phyloP scores from a whole-genome alignment of 2,329 filamentous ascomycete species.

The Monosporascus sp. region DNA sequence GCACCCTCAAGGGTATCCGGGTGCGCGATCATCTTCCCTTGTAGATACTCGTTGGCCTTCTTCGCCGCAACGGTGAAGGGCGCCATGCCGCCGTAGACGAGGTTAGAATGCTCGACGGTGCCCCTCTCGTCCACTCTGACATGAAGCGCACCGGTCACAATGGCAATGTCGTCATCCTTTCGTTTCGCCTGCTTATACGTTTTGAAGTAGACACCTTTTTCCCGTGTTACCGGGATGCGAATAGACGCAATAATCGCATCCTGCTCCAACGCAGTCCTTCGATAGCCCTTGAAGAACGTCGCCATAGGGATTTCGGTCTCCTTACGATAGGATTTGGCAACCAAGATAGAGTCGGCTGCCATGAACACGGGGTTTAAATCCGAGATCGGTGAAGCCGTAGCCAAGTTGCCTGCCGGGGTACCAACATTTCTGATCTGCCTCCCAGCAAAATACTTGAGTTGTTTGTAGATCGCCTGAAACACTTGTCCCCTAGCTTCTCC shows the following conservation, averaged over 20 bases:
- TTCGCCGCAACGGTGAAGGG: conserved; percentile 85
- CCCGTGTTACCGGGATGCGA: conserved; percentile 71
- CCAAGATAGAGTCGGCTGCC: conserved; percentile 73
- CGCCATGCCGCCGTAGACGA: conserved; percentile 95
- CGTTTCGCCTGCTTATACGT: conserved; percentile 96
- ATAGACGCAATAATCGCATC: conserved; percentile 84
- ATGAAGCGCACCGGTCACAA: conserved; percentile 83
- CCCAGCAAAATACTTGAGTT: conserved; percentile 91
- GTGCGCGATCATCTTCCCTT: conserved; percentile 75
- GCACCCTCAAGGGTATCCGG: conserved; percentile 79
- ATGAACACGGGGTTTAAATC: conserved; percentile 94
- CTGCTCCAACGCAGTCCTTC: conserved; percentile 72
- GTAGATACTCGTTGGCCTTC: conserved; percentile 66
- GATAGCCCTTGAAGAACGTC: conserved; percentile 88
- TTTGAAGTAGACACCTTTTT: conserved; percentile 76
- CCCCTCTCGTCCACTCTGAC: conserved; percentile 66
- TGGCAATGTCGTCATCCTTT: conserved; percentile 97
- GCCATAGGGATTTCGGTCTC: conserved; percentile 87
- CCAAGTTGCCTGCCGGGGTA: conserved; percentile 89
- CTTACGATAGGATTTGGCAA: conserved; percentile 70
- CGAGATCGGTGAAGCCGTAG: conserved; percentile 92
- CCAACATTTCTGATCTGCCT: conserved; percentile 97
- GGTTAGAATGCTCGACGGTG: conserved; percentile 65
- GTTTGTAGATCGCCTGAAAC: conserved; percentile 87
- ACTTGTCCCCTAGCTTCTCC: conserved; percentile 68